Conservation (phyloP, 2,329 filamentous ascomycete genomes). For the Neodidymelliopsis sp. region DNA sequence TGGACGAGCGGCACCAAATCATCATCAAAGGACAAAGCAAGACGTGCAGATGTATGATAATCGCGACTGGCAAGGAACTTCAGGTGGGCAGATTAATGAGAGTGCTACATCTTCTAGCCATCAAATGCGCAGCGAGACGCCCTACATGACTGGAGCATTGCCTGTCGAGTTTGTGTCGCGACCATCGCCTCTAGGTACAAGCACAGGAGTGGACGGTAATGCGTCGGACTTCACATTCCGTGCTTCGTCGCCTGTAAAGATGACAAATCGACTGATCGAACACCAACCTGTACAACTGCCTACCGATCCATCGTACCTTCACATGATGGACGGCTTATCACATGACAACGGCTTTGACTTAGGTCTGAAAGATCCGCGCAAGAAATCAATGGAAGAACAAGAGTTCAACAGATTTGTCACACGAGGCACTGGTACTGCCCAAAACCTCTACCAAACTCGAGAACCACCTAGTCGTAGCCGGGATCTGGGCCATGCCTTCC, state of each 20-base stretch:
- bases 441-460: not conserved
- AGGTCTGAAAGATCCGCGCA: slow-evolving; percentile 39
- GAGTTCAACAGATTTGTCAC: not conserved
- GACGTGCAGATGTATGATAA: slow-evolving; percentile 19
- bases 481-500: slow-evolving; percentile 27
- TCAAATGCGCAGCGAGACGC: slow-evolving; percentile 9
- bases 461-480: slow-evolving; percentile 14
- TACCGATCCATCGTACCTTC: slow-evolving; percentile 39
- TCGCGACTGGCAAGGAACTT: slow-evolving; percentile 15
- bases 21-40: not conserved
- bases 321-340: slow-evolving; percentile 41
- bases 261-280: not conserved
- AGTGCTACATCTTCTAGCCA: slow-evolving; percentile 5
- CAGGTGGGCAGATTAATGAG: not conserved
- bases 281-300: slow-evolving; percentile 22
- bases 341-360: slow-evolving; percentile 32
- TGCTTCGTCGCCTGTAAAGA: slow-evolving; percentile 26
- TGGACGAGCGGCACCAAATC: slow-evolving; percentile 12
- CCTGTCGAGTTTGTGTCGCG: slow-evolving; percentile 20
- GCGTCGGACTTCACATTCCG: slow-evolving; percentile 29
- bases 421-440: slow-evolving; percentile 9
- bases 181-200: slow-evolving; percentile 9
- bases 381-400: not conserved
- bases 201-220: slow-evolving; percentile 12
- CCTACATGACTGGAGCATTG: slow-evolving; percentile 39